Evolutionary conservation across 306 rosid genomes (phyloP).

Genomic region (Crotalaria pallida): DNA sequence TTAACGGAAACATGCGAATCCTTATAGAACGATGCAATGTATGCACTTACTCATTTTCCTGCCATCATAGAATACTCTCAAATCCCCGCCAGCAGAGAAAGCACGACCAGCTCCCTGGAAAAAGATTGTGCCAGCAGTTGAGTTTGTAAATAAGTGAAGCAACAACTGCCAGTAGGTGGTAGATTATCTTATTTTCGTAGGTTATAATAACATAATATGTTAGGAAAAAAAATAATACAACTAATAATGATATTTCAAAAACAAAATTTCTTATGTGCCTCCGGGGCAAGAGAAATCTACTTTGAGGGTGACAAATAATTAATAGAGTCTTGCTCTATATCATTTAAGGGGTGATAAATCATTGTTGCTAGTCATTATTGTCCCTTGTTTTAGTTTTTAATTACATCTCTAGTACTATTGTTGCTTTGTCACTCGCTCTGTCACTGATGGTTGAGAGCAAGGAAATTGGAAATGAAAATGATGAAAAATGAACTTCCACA

Average conservation of each 20-base stretch:
- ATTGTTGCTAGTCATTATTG: background rate
- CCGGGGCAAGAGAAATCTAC: background rate
- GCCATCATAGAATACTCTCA: constrained; percentile 84
- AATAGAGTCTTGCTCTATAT: background rate
- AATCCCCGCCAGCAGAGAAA: constrained; percentile 91
- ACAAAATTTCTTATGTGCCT: background rate
- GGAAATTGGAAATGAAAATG: too few species aligned
- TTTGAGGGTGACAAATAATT: background rate
- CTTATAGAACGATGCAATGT: background rate
- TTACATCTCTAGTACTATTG: too few species aligned
- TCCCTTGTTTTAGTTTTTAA: too few species aligned
- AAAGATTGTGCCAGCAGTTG: constrained; percentile 6
- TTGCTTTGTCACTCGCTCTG: too few species aligned
- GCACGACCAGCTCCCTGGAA: constrained; percentile 89
- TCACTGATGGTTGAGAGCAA: too few species aligned
- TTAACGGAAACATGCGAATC: background rate
- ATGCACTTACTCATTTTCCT: constrained; percentile 48
- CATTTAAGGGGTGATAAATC: background rate
- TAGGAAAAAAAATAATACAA: too few species aligned
- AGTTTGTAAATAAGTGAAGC: background rate
- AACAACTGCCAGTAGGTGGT: background rate
- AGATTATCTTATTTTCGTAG: background rate
- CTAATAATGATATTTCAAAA: background rate
- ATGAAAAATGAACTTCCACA: too few species aligned
- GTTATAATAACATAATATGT: background rate